Base-by-base conservation (phyloP, 2,329 filamentous ascomycete genomes). In the Paradendryphiella salina region DNA sequence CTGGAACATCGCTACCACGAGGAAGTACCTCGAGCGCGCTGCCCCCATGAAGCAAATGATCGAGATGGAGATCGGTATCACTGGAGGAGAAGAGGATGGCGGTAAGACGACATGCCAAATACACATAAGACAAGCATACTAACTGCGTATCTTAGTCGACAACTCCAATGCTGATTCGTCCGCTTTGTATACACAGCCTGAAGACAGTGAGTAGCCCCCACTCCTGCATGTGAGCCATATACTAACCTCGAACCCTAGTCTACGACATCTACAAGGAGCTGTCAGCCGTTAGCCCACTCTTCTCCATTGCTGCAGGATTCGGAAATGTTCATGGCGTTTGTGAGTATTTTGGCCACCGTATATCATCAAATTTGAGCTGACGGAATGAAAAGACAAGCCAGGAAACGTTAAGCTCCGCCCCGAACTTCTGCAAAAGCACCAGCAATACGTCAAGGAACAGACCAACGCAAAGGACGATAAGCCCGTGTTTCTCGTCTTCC, bases 401-500 rank as follows among this genome's bases (percentile, higher is more conserved):
- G 91, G 48, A 4, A 51, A 51, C 23, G 48, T 51, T 21, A 51
- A 46, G 80, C 87, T 99, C 60, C 91, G 96, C 81, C 94, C 94
- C 51, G 90, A 96, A 80, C 87, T 99, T 44, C 89, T 99, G 68
- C 84, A 85, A 77, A 96, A 97, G 88, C 94, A 99, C 85, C 94
- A 99, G 82, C 82, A 82, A 60, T 90, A 88, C 77, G 90, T 96
- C 76, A 85, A 90, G 78, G 85, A 93, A 77, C 84, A 95, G 81
- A 48, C 18, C 28, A 38, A 44, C 3, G 17, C 42, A 36, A 54
- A 56, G 42, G 54, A 56, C 1, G 54, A 56, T 35, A 56, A 56
- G 87, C 94, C 94, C 65, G 89, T 97, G 73, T 97, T 92, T 86
- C 90, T 99, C 71, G 94, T 99, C 76, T 99, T 99, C 88, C 94